These are phyloP conservation scores for Grosmannia serpens DNA, from an alignment of 2,329 filamentous ascomycete genomes.

Conservation along the genomic window DNA sequence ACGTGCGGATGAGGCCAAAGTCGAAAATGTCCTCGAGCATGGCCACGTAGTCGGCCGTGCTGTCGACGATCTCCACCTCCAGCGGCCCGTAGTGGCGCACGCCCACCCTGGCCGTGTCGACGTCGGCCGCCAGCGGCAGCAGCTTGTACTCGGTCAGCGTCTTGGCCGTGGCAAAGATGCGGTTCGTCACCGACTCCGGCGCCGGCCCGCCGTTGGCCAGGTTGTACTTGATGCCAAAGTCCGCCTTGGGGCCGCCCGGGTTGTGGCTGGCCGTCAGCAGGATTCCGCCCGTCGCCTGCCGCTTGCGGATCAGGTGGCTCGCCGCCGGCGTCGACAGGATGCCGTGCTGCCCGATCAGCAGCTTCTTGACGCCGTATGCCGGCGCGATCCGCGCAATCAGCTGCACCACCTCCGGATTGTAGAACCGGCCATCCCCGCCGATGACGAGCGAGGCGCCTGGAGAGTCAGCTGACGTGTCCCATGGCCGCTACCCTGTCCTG, in stretches of 20 bases:
- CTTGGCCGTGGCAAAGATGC: conserved; percentile 91
- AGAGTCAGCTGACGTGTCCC: not conserved
- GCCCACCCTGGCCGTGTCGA: conserved; percentile 76
- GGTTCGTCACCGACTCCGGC: conserved; percentile 93
- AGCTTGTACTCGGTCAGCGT: conserved; percentile 86
- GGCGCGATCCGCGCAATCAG: conserved; percentile 94
- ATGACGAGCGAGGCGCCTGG: conserved; percentile 76
- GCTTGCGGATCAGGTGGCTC: conserved; percentile 89
- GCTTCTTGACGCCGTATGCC: conserved; percentile 97
- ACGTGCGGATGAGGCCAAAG: conserved; percentile 89
- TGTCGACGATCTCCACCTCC: conserved; percentile 93
- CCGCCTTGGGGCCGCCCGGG: conserved; percentile 84
- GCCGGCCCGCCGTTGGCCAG: conserved; percentile 90
- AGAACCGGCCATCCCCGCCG: conserved; percentile 92
- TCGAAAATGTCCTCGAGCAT: conserved; percentile 99
- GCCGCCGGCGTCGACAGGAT: conserved; percentile 95
- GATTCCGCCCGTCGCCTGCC: conserved; percentile 92
- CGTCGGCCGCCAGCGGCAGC: conserved; percentile 61
- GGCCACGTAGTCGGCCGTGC: conserved; percentile 77
- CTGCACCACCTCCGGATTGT: conserved; percentile 93
- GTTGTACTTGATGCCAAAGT: conserved; percentile 99
- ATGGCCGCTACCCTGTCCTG: not conserved
- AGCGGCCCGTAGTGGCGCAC: conserved; percentile 73
- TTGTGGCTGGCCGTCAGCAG: conserved; percentile 96
- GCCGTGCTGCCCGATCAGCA: conserved; percentile 88